Evolutionary conservation across 768 basidiomycete genomes (phyloP).

Genomic region (Lentinus tigrinus): DNA sequence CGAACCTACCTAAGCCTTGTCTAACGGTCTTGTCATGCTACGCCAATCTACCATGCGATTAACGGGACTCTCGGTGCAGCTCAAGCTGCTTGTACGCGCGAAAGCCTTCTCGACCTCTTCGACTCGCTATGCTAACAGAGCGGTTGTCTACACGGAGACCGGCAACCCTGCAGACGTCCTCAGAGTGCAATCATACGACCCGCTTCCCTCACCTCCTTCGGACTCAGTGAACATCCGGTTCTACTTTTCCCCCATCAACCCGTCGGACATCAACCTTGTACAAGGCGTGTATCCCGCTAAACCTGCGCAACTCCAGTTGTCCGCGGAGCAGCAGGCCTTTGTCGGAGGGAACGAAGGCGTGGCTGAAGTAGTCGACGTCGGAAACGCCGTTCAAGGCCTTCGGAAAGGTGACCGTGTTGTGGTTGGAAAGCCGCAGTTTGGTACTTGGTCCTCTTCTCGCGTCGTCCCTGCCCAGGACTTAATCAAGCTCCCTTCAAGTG

Average conservation of each 20-base stretch:
- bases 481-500: slow-evolving; percentile 52
- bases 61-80: background rate
- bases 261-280: slow-evolving; percentile 78
- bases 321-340: slow-evolving; percentile 42
- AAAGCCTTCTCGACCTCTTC: slow-evolving; percentile 5
- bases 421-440: slow-evolving; percentile 64
- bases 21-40: slow-evolving; percentile 6
- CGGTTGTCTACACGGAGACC: slow-evolving; percentile 59
- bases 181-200: slow-evolving; percentile 47
- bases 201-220: slow-evolving; percentile 52
- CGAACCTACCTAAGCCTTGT: too few species aligned
- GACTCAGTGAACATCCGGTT: slow-evolving; percentile 63
- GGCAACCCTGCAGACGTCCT: slow-evolving; percentile 68
- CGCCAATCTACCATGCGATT: background rate
- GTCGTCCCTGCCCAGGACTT: slow-evolving; percentile 58
- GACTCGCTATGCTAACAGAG: slow-evolving; percentile 44
- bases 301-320: slow-evolving; percentile 36
- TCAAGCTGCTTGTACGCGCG: background rate
- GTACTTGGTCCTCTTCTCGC: slow-evolving; percentile 68
- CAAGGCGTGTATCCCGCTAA: slow-evolving; percentile 80
- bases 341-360: slow-evolving; percentile 80
- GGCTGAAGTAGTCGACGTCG: slow-evolving; percentile 62
- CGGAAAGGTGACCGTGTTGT: slow-evolving; percentile 71
- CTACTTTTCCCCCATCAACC: slow-evolving; percentile 75
- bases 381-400: slow-evolving; percentile 48